Evolutionary conservation across 306 rosid species (phyloP).

Genomic region (Mimosa pudica): DNA sequence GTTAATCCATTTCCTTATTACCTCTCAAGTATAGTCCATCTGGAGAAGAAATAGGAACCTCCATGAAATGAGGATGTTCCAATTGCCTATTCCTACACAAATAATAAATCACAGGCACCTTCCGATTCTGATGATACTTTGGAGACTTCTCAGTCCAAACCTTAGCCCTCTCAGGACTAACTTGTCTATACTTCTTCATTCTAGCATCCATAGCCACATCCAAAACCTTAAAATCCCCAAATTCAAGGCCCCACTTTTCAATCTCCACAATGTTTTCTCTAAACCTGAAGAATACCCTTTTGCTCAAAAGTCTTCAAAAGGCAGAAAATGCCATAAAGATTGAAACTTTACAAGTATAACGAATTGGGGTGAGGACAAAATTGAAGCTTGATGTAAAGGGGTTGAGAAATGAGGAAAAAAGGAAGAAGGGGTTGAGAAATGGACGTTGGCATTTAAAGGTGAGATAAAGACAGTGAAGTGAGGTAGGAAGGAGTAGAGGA

Average conservation of each 20-base stretch:
- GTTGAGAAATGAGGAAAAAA: constrained; percentile 4
- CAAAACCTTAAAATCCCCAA: background rate
- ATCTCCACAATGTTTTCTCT: background rate
- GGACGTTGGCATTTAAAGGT: constrained; percentile 38
- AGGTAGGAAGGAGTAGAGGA: background rate
- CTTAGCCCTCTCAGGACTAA: constrained; percentile 92
- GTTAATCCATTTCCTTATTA: constrained; percentile 22
- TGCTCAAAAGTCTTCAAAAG: constrained; percentile 20
- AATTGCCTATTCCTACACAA: constrained; percentile 84
- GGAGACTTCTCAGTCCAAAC: constrained; percentile 98
- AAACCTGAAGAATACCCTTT: constrained; percentile 29
- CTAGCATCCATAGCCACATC: constrained; percentile 66
- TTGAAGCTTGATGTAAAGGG: background rate
- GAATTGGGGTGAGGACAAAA: background rate
- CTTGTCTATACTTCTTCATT: constrained; percentile 79
- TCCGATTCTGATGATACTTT: constrained; percentile 78
- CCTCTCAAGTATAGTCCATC: constrained; percentile 89
- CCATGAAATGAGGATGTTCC: constrained; percentile 99
- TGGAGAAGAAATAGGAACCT: constrained; percentile 80
- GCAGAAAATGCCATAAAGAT: constrained; percentile 2
- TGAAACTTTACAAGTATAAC: constrained; percentile 4
- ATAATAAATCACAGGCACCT: constrained; percentile 85
- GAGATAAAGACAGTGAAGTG: constrained; percentile 1
- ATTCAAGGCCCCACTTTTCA: background rate
- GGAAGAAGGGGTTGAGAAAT: background rate